phyloP scores from a whole-genome alignment of 257 asterid genomes.

The Paraleonurus japonicus region DNA sequence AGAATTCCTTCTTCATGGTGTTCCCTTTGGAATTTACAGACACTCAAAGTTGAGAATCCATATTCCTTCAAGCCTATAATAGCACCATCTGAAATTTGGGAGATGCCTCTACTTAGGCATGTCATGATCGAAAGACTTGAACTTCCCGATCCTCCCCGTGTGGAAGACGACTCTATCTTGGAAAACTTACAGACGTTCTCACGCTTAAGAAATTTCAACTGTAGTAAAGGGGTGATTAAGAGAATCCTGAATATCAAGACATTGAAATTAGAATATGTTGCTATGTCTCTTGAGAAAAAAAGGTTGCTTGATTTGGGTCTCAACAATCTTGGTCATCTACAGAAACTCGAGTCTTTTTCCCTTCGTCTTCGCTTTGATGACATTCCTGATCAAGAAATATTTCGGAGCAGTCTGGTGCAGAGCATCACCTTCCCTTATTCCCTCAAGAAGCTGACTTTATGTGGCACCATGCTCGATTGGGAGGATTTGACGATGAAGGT shows the following conservation, averaged over 20 bases:
- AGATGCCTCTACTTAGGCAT: neutral
- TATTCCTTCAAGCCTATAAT: neutral
- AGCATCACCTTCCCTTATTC: neutral
- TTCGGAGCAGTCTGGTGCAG: neutral
- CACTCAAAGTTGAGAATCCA: neutral
- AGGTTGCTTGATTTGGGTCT: neutral
- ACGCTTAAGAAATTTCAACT: neutral
- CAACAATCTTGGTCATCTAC: neutral
- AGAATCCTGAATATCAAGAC: neutral
- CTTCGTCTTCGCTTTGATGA: neutral
- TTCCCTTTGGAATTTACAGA: neutral
- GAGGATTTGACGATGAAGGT: conserved; percentile 9
- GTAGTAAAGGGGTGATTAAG: neutral
- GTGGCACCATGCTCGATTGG: neutral
- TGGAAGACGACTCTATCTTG: neutral
- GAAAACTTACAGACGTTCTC: neutral
- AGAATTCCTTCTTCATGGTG: neutral
- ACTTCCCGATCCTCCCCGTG: neutral
- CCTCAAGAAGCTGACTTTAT: conserved; percentile 13
- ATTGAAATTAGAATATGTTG: neutral
- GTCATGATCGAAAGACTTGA: neutral
- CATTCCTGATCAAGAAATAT: no score
- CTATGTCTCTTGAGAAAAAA: no score
- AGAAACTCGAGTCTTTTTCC: neutral
- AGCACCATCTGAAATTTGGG: neutral